A percentile compares a stretch with the other conserved stretches of the same genome.
Conservation (phyloP, 2,329 filamentous ascomycete genomes). For the Colletotrichum tamarilloi region DNA sequence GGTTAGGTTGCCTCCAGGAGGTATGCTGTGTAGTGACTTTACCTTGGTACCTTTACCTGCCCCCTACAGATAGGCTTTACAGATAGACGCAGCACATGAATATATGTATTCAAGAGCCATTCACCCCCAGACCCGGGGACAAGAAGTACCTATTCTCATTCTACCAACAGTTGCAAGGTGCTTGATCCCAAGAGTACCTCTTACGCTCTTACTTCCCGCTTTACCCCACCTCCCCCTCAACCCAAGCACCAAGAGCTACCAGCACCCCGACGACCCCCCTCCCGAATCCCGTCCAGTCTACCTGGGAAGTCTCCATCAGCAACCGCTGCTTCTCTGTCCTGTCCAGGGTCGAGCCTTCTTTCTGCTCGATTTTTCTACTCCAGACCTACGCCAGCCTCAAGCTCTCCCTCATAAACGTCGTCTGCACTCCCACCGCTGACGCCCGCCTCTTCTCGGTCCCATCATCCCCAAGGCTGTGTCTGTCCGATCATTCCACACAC, state of each 20-base stretch:
- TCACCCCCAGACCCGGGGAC: no score
- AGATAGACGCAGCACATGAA: not conserved
- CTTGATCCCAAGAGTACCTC: not conserved
- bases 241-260: constrained; percentile 10
- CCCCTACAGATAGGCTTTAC: no score
- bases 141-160: no score
- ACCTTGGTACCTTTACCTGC: no score
- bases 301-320: constrained; percentile 33
- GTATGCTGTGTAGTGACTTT: not conserved
- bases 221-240: constrained; percentile 36
- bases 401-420: constrained; percentile 12
- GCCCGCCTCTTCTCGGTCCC: constrained; percentile 23
- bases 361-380: constrained; percentile 22
- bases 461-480: constrained; percentile 1
- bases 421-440: constrained; percentile 25
- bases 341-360: constrained; percentile 31
- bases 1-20: constrained; percentile 8
- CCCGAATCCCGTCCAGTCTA: constrained; percentile 5
- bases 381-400: constrained; percentile 16
- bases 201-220: constrained; percentile 6
- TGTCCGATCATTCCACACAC: not conserved
- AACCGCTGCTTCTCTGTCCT: constrained; percentile 26
- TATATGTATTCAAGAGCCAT: not conserved
- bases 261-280: constrained; percentile 27
- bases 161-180: not conserved